Base-by-base conservation (phyloP, 2,329 filamentous ascomycete species). In the Alternaria brassicae region DNA sequence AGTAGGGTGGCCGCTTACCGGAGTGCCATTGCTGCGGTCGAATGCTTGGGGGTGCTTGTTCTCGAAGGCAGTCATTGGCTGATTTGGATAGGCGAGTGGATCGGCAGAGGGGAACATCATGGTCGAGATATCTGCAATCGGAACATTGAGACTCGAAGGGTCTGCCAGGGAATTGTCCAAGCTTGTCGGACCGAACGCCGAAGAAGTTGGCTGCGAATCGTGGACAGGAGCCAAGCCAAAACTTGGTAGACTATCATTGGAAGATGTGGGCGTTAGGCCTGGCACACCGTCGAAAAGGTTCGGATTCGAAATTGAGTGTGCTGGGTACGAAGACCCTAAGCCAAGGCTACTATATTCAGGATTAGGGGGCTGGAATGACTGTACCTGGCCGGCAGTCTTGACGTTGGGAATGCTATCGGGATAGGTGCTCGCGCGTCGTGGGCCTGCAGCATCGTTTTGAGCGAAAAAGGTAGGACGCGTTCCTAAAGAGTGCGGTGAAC, bases 101-200 rank as follows among this genome's bases (percentile, higher is more conserved):
- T 94, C 91, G 32, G 86, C 85, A 0, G 90, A 89, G 1, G 90
- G 89, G 70, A 94, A 94, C 89, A 94, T 93, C 79, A 93, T 87
- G 3, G 88, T 87, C 58, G 89, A 89, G 6, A 93, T 83, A 72
- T 91, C 90, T 64, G 90, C 86, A 15, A 93, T 80, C 8, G 78
- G 79, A 3, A 81, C 78, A 56, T 80, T 81, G 17, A 77, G 57
- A 6, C 69, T 68, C 21, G 70, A 64, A n/a, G 72, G 65, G 57
- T 75, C 70, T 19, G 69, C 59, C 54, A 74, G 71, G 34, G 76
- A 72, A 47, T 71, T 69, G 17, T 61, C 58, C n/a, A 77, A 44
- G 0, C 71, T 73, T 21, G 74, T 71, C 8, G 68, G 55, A 17
- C 73, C 71, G 36, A 75, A 75, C 6, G 68, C 66, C 51, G 73